A percentile compares a stretch with the other conserved stretches of the same genome.
phyloP scores from a whole-genome alignment of 192 early-diverging fungal genomes.

The Phycomyces blakesleeanus region DNA sequence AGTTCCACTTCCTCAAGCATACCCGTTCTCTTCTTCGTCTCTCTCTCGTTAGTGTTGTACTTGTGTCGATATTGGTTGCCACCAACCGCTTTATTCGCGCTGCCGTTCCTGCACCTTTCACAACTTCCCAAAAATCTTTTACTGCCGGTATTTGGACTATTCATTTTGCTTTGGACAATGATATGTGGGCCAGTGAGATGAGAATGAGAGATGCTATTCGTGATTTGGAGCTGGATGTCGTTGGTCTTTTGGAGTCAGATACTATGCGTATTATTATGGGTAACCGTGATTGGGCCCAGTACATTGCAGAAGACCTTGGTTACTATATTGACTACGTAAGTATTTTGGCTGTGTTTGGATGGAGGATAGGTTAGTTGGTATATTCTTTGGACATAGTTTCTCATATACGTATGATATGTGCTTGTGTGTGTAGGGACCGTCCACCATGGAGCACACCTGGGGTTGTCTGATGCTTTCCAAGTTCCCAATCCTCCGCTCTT shows the following conservation, averaged over 20 bases:
- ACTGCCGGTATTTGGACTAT: constrained; percentile 84
- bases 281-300: constrained; percentile 78
- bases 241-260: constrained; percentile 78
- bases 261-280: constrained; percentile 80
- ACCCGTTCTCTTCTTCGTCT: constrained; percentile 42
- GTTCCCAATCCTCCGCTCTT: constrained; percentile 74
- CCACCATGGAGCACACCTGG: constrained; percentile 86
- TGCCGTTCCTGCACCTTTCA: constrained; percentile 51
- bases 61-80: constrained; percentile 34
- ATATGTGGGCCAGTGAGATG: constrained; percentile 77
- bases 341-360: not conserved
- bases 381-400: too few species aligned
- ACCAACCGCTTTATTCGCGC: constrained; percentile 46
- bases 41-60: constrained; percentile 34
- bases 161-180: constrained; percentile 82
- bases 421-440: constrained; percentile 64
- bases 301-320: constrained; percentile 68
- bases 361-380: too few species aligned
- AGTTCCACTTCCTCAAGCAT: constrained; percentile 22
- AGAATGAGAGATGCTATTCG: constrained; percentile 70
- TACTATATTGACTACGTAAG: constrained; percentile 72
- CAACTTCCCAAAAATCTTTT: constrained; percentile 60
- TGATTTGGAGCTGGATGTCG: constrained; percentile 76
- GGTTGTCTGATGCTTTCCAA: constrained; percentile 82
- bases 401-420: too few species aligned